phyloP scores from a whole-genome alignment of 2,329 filamentous ascomycete genomes.

The Paecilomyces fulvus region DNA sequence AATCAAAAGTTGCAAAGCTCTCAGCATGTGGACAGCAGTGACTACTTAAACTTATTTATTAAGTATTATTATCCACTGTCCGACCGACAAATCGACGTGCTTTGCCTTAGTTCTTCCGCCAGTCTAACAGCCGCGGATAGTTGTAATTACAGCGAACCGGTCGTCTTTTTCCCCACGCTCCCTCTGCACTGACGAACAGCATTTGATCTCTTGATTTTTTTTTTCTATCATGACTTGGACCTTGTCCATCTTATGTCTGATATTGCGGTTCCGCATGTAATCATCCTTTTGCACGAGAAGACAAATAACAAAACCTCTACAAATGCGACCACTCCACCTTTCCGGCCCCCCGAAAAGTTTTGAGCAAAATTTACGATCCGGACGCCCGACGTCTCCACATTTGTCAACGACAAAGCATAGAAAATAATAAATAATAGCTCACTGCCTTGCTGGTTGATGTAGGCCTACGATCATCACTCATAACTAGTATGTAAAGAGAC shows the following conservation, averaged over 20 bases:
- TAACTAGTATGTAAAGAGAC: not conserved
- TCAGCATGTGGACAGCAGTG: not conserved
- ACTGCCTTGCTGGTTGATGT: not conserved
- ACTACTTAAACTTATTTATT: not conserved
- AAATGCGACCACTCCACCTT: not conserved
- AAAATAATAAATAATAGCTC: not conserved
- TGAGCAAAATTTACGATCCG: not conserved
- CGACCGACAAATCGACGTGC: not conserved
- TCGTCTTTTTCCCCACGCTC: too few species aligned
- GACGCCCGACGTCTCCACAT: not conserved
- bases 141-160: not conserved
- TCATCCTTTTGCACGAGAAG: not conserved
- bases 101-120: not conserved
- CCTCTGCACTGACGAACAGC: too few species aligned
- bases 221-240: not conserved
- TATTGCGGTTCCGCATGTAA: not conserved
- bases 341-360: not conserved
- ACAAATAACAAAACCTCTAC: not conserved
- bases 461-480: not conserved
- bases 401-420: not conserved
- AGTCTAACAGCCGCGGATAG: not conserved
- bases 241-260: not conserved
- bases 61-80: not conserved
- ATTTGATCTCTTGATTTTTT: not conserved
- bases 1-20: not conserved